Evolutionary conservation across 331 rosid genomes (phyloP).

Genomic region (Pyracantha coccinea): DNA sequence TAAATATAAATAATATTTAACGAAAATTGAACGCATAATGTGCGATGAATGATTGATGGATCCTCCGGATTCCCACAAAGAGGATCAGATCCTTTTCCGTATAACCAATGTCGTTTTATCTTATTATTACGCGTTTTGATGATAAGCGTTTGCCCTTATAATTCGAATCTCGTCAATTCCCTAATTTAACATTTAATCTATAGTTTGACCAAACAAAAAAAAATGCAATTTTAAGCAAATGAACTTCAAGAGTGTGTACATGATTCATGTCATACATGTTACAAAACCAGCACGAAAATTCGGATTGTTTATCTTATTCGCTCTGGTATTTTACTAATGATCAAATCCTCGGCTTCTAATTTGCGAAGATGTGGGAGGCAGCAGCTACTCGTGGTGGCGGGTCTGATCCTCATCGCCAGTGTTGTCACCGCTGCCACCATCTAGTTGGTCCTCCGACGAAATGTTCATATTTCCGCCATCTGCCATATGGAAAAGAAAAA

Average conservation of each 20-base stretch:
- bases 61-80: rapidly evolving
- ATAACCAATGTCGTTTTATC: neutral
- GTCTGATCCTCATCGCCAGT: conserved; percentile 33
- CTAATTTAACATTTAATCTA: too few species aligned
- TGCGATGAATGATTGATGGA: too few species aligned
- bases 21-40: rapidly evolving
- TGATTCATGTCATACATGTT: conserved; percentile 23
- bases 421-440: conserved; percentile 9
- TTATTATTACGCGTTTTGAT: neutral
- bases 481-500: conserved; percentile 11
- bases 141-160: too few species aligned
- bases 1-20: too few species aligned
- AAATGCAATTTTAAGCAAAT: neutral
- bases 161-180: too few species aligned
- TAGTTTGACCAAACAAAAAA: too few species aligned
- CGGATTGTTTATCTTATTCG: conserved; percentile 24
- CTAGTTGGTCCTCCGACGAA: conserved; percentile 32
- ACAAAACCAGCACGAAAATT: conserved; percentile 27
- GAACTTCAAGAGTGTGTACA: neutral
- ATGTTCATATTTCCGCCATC: conserved; percentile 23
- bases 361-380: neutral
- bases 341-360: conserved; percentile 9
- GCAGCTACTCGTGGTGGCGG: conserved; percentile 4
- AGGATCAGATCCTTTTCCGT: too few species aligned
- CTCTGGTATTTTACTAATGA: conserved; percentile 17